Base-by-base conservation (phyloP, 441 rosid genomes). In the Raphanus hybrid region DNA sequence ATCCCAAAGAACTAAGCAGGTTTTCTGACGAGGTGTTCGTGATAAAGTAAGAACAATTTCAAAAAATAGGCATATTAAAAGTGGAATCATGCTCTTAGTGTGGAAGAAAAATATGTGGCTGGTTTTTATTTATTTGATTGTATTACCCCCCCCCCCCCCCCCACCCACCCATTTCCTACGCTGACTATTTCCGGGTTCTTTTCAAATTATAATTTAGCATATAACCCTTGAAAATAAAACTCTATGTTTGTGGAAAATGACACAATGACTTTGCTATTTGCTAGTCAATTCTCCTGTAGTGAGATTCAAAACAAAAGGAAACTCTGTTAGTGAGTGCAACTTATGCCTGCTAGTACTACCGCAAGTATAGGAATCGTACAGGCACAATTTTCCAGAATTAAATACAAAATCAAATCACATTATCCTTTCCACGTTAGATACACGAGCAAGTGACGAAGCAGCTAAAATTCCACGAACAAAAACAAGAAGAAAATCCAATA, bases 391-490 rank as follows among this genome's bases (percentile, higher is more conserved):
- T 34, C 61, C 14, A 29, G 0, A 7, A 32, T 45, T 29, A 15
- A 14, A 59, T 61, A 62, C 12, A 32, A 58, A 50, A 45, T 72
- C 20, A 48, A 73, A 34, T 12, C 45, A 63, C 75, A 73, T 20
- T 32, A 8, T 4, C 23, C n/a, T 73, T 65, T 55, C 65, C 64
- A 73, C 39, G 37, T n/a, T 35, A 23, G 64, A 26, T 73, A 14
- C 23, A 23, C 26, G 70, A 64, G 6, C 5, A 37, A 73, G 39
- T 14, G 64, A 64, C 4, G 26, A 35, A 37, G 55, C 70, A 64
- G 55, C 55, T 35, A 73, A 35, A 35, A 37, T 73, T 64, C 64
- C 64, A 73, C 41, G 16, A 50, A 16, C 3, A 73, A 32, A 12
- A 32, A n/a, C n/a, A 14, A 32, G 23, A 32, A 62, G 43, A 62